A percentile compares a stretch with the other conserved stretches of the same genome.
Conservation (phyloP, 179 eudicot genomes). For the Beta corolliflora region DNA sequence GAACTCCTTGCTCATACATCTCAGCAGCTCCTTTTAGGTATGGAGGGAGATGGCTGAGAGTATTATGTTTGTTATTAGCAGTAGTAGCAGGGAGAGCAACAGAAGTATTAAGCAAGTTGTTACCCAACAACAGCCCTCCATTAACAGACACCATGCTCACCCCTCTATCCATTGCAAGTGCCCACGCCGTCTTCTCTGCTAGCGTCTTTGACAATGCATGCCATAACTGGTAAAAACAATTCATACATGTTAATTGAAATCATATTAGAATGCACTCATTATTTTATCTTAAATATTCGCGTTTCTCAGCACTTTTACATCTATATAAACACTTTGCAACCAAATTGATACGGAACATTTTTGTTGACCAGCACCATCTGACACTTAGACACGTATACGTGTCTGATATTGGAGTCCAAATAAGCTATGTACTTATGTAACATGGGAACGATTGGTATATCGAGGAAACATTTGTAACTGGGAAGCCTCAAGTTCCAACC, state of each 20-base stretch:
- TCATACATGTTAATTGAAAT: not conserved
- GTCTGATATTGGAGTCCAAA: too few species aligned
- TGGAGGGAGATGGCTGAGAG: constrained; percentile 19
- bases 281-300: not conserved
- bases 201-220: constrained; percentile 57
- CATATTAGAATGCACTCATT: too few species aligned
- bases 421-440: too few species aligned
- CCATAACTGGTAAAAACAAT: constrained; percentile 44
- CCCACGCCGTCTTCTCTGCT: constrained; percentile 71
- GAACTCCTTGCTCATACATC: constrained; percentile 64
- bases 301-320: too few species aligned
- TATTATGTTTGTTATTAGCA: not conserved
- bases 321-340: too few species aligned
- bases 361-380: too few species aligned
- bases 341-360: too few species aligned
- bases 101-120: not conserved
- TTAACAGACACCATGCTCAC: constrained; percentile 54
- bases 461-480: too few species aligned
- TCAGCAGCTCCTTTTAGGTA: constrained; percentile 75
- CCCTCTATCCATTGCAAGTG: constrained; percentile 68
- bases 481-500: too few species aligned
- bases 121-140: constrained; percentile 41
- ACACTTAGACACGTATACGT: too few species aligned
- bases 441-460: too few species aligned
- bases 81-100: not conserved